These are phyloP conservation scores for Aegilops bicornis DNA, from an alignment of 176 grass and related monocot genomes.

Conservation along the genomic window DNA sequence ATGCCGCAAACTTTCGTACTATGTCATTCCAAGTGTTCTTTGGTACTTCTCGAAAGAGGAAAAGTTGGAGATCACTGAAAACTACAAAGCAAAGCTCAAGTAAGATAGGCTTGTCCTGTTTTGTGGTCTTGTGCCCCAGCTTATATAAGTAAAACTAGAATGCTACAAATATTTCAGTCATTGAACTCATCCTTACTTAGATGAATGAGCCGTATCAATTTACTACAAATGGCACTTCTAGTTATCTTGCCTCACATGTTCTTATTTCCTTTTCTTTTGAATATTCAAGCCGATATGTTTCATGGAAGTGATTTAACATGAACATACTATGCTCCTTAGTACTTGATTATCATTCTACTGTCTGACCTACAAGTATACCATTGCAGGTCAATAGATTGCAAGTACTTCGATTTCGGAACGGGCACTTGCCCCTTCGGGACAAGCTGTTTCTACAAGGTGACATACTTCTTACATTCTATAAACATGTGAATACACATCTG, in stretches of 20 bases:
- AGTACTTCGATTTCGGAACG: conserved; percentile 93
- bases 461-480: conserved; percentile 26
- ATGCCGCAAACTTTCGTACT: conserved; percentile 83
- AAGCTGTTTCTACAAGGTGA: conserved; percentile 81
- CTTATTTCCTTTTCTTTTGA: neutral
- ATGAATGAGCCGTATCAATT: neutral
- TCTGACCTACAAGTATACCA: conserved; percentile 28
- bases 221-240: conserved; percentile 11
- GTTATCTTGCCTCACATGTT: neutral
- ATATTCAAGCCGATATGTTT: neutral
- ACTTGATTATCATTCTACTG: neutral
- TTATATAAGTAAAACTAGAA: neutral
- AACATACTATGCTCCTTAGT: neutral
- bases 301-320: conserved; percentile 6
- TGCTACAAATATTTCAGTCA: neutral
- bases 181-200: neutral
- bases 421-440: conserved; percentile 84
- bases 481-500: neutral
- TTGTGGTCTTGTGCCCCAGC: neutral
- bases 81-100: conserved; percentile 94
- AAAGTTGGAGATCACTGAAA: conserved; percentile 78
- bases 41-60: conserved; percentile 97
- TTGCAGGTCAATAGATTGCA: conserved; percentile 97
- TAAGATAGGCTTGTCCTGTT: conserved; percentile 39
- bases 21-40: conserved; percentile 88